A percentile compares a stretch with the other conserved stretches of the same genome.
phyloP scores from a whole-genome alignment of 495 filamentous ascomycete genomes.

The Penicillium herquei region DNA sequence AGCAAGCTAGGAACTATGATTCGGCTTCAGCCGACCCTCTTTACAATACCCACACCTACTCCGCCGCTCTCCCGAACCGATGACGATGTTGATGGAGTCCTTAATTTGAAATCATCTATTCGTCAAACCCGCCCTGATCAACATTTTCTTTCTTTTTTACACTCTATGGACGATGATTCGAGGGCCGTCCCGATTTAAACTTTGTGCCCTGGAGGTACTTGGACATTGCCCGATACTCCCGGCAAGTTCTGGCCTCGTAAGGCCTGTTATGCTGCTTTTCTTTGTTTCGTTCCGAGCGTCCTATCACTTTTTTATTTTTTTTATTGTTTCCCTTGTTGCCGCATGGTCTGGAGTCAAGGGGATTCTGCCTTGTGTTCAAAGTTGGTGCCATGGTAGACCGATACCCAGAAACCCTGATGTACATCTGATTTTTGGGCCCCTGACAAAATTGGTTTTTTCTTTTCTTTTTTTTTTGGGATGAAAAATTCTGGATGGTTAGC shows the following conservation, averaged over 20 bases:
- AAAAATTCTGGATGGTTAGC: background rate
- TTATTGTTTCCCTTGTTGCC: no score
- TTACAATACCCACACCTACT: constrained; percentile 5
- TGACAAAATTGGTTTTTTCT: background rate
- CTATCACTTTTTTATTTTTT: no score
- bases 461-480: background rate
- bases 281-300: background rate
- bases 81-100: constrained; percentile 7
- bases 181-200: constrained; percentile 11
- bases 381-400: no score
- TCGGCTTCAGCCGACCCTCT: constrained; percentile 20
- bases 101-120: constrained; percentile 13
- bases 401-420: no score
- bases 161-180: background rate
- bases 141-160: constrained; percentile 10
- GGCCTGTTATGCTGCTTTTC: background rate
- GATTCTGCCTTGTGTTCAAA: no score
- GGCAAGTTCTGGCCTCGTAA: background rate
- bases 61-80: constrained; percentile 12
- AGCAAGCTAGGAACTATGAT: constrained; percentile 16
- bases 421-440: no score
- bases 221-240: background rate
- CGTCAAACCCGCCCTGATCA: constrained; percentile 20
- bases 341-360: no score
- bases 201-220: constrained; percentile 4